phyloP scores from a whole-genome alignment of 805 yeast genomes.

The Saturnispora silvae region DNA sequence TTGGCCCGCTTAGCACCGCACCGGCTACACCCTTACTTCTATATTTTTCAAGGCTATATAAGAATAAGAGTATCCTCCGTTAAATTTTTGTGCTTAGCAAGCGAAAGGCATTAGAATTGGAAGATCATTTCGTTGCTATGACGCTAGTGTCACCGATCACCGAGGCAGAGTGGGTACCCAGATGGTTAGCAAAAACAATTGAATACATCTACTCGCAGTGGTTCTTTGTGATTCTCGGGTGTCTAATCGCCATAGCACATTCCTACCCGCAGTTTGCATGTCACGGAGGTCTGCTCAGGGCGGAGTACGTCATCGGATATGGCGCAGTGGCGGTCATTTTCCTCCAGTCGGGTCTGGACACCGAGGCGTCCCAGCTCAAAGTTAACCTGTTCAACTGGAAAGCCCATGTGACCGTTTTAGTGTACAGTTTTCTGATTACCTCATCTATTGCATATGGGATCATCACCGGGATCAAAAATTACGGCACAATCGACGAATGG shows the following conservation, averaged over 20 bases:
- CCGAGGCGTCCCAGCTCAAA: conserved; percentile 52
- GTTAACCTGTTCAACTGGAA: conserved; percentile 66
- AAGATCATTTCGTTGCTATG: not conserved
- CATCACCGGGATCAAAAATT: conserved; percentile 50
- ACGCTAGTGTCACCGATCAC: not conserved
- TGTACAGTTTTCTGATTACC: conserved; percentile 54
- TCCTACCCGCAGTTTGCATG: conserved; percentile 76
- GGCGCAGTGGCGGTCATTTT: conserved; percentile 84
- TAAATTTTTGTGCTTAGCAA: too few relatives aligned
- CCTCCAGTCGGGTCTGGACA: conserved; percentile 69
- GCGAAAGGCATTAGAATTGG: not conserved
- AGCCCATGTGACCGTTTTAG: conserved; percentile 63
- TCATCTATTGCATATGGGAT: conserved; percentile 51
- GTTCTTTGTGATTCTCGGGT: conserved; percentile 66
- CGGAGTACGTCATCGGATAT: conserved; percentile 68
- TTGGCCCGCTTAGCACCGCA: not conserved
- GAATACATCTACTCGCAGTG: conserved; percentile 29
- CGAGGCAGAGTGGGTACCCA: not conserved
- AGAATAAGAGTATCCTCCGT: too few relatives aligned
- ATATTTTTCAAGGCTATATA: too few relatives aligned
- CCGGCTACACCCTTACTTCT: not conserved
- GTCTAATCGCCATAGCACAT: conserved; percentile 64
- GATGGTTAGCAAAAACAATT: not conserved
- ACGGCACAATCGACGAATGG: conserved; percentile 57
- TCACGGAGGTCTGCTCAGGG: conserved; percentile 66